Percentiles rank a stretch among this genome's conserved stretches.
phyloP scores from a whole-genome alignment of 345 rosid species.

The Ceriops tagal region DNA sequence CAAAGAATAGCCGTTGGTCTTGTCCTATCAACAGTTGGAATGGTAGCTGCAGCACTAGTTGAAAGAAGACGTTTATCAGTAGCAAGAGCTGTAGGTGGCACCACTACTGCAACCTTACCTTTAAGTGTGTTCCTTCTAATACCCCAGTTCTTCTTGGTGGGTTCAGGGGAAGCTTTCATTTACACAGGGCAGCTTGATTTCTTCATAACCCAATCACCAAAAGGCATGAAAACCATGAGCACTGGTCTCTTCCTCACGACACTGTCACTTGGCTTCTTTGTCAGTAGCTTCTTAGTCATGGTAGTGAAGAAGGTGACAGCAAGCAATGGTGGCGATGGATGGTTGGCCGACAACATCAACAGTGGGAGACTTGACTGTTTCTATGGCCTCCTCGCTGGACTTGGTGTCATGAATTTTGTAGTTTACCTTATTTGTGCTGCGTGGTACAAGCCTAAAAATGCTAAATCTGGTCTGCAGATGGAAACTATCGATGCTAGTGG shows the following conservation, averaged over 20 bases:
- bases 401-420: conserved; percentile 45
- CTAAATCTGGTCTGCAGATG: conserved; percentile 30
- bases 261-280: conserved; percentile 55
- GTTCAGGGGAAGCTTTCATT: conserved; percentile 59
- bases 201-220: conserved; percentile 64
- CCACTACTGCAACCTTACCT: conserved; percentile 31
- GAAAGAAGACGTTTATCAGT: conserved; percentile 47
- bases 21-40: conserved; percentile 43
- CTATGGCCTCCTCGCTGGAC: conserved; percentile 45
- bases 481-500: conserved; percentile 14
- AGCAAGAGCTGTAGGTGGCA: conserved; percentile 20
- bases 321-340: conserved; percentile 35
- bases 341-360: conserved; percentile 56
- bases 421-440: conserved; percentile 38
- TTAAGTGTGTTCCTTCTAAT: conserved; percentile 47
- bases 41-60: conserved; percentile 46
- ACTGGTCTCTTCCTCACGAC: conserved; percentile 71
- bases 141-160: conserved; percentile 60
- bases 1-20: conserved; percentile 55
- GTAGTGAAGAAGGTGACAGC: conserved; percentile 42
- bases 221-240: conserved; percentile 75
- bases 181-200: conserved; percentile 68
- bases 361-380: conserved; percentile 59
- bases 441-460: conserved; percentile 40
- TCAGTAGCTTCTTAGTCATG: conserved; percentile 57